Conservation (phyloP, 805 yeast species). For the Candida argentea region DNA sequence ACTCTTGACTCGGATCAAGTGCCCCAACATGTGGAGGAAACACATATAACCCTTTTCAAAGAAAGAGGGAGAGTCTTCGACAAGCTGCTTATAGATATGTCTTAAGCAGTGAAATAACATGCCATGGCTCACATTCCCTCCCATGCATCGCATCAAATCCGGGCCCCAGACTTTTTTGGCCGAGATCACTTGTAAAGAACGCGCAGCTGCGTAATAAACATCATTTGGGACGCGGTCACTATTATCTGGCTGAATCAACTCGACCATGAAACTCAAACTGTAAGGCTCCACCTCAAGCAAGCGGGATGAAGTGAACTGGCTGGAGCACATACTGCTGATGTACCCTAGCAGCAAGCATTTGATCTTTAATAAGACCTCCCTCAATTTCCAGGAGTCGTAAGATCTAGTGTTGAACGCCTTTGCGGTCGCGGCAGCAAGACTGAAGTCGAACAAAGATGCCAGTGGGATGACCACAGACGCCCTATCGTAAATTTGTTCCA, state of each 20-base stretch:
- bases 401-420: conserved; percentile 60
- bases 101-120: conserved; percentile 63
- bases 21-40: conserved; percentile 53
- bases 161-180: conserved; percentile 59
- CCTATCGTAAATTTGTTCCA: conserved; percentile 55
- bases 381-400: conserved; percentile 40
- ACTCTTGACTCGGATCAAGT: conserved; percentile 46
- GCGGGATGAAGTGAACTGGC: conserved; percentile 50
- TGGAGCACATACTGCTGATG: conserved; percentile 44
- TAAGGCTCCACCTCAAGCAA: conserved; percentile 66
- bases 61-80: conserved; percentile 25
- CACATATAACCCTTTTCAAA: conserved; percentile 37
- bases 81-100: conserved; percentile 42
- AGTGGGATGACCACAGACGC: conserved; percentile 50
- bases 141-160: conserved; percentile 66
- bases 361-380: conserved; percentile 50
- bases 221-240: conserved; percentile 34
- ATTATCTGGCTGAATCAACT: conserved; percentile 60
- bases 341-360: conserved; percentile 63
- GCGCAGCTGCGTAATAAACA: conserved; percentile 50
- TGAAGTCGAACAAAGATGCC: conserved; percentile 55
- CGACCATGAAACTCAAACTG: conserved; percentile 58
- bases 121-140: conserved; percentile 86
- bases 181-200: conserved; percentile 62
- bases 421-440: conserved; percentile 50